These are phyloP conservation scores for Saccharomycopsis sp. DNA, from an alignment of 805 yeast species.

Conservation along the genomic window DNA sequence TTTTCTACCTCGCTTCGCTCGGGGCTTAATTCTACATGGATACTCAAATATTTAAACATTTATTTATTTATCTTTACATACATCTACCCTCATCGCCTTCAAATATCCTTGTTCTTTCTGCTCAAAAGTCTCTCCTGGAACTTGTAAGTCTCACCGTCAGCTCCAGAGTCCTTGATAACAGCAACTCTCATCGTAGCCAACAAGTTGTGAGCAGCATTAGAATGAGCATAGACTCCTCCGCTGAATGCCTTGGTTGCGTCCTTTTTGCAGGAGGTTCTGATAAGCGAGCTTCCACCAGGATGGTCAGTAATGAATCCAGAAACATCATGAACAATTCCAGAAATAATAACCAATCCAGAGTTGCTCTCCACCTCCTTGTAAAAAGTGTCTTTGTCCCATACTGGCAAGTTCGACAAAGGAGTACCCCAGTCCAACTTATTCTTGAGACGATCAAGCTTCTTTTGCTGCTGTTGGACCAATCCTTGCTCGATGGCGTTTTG, in stretches of 20 bases:
- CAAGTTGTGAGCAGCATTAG: slow-evolving; percentile 80
- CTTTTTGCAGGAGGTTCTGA: slow-evolving; percentile 67
- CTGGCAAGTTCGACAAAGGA: slow-evolving; percentile 56
- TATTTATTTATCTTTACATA: too few species aligned
- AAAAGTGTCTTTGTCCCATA: slow-evolving; percentile 65
- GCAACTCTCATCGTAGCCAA: slow-evolving; percentile 81
- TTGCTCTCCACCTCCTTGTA: slow-evolving; percentile 39
- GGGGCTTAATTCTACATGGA: too few species aligned
- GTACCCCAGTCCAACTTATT: slow-evolving; percentile 69
- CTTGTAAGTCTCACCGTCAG: slow-evolving; percentile 46
- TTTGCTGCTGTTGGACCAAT: slow-evolving; percentile 74
- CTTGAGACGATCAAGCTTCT: slow-evolving; percentile 63
- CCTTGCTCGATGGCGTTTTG: slow-evolving; percentile 81
- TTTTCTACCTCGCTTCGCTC: too few species aligned
- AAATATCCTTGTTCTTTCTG: slow-evolving; percentile 27
- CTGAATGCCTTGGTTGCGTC: slow-evolving; percentile 81
- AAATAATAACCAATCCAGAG: slow-evolving; percentile 59
- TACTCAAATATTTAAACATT: too few species aligned
- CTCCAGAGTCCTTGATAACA: slow-evolving; percentile 62
- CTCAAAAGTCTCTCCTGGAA: slow-evolving; percentile 42
- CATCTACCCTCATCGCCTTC: too few species aligned
- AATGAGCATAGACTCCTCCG: slow-evolving; percentile 81
- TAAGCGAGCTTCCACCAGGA: slow-evolving; percentile 77
- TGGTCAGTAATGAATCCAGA: slow-evolving; percentile 63
- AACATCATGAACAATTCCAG: slow-evolving; percentile 78